These are phyloP conservation scores for Amniculicola lignicola DNA, from an alignment of 495 filamentous ascomycete genomes.

Conservation along the genomic window DNA sequence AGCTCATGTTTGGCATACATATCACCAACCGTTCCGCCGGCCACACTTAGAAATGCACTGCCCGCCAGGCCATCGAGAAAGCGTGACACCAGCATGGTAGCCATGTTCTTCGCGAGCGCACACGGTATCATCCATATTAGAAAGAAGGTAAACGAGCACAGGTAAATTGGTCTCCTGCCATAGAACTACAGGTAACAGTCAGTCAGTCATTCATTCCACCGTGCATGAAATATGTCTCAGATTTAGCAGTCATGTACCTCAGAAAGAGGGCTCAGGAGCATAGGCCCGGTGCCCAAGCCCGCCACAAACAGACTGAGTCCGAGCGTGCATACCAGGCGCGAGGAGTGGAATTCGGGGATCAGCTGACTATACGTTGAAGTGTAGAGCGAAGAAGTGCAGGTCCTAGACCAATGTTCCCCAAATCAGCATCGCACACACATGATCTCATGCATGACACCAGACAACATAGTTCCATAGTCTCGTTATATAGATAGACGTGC, in stretches of 20 bases:
- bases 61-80: conserved; percentile 86
- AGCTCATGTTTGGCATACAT: conserved; percentile 70
- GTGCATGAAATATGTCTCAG: neutral
- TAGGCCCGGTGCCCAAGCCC: conserved; percentile 61
- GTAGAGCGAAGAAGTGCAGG: conserved; percentile 85
- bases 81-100: conserved; percentile 76
- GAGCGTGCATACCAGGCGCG: conserved; percentile 53
- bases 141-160: conserved; percentile 73
- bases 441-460: neutral
- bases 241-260: no score
- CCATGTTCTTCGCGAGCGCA: conserved; percentile 78
- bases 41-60: conserved; percentile 83
- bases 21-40: conserved; percentile 89
- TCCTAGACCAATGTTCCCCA: conserved; percentile 49
- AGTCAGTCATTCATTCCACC: neutral
- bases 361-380: conserved; percentile 83
- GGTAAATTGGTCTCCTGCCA: conserved; percentile 80
- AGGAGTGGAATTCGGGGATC: conserved; percentile 67
- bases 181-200: conserved; percentile 65
- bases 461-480: neutral
- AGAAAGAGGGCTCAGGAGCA: conserved; percentile 65
- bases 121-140: conserved; percentile 84
- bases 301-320: conserved; percentile 38
- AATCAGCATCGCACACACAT: neutral
- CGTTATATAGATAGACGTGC: neutral